These are phyloP conservation scores for Fraxinus greggii DNA, from an alignment of 305 asterid species.

Conservation along the genomic window DNA sequence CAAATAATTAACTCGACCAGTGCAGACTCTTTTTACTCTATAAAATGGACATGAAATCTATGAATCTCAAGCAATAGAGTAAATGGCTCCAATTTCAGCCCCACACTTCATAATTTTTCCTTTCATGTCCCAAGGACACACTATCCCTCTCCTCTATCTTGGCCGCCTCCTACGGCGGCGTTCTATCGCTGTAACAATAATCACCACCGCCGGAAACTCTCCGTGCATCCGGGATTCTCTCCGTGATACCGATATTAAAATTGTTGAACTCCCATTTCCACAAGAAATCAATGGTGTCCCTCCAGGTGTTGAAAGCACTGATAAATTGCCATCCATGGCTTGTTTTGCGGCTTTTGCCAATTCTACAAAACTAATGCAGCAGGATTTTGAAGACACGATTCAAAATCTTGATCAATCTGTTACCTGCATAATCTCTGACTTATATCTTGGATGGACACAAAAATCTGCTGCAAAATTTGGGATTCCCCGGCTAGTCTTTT, in stretches of 20 bases:
- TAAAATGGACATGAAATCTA: background rate
- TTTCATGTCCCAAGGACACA: constrained; percentile 70
- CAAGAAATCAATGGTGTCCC: constrained; percentile 46
- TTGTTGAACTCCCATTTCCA: constrained; percentile 60
- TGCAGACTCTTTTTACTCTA: background rate
- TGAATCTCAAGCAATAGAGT: background rate
- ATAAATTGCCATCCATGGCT: constrained; percentile 45
- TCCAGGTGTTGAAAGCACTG: constrained; percentile 55
- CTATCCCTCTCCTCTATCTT: constrained; percentile 70
- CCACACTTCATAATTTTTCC: constrained; percentile 68
- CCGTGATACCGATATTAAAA: constrained; percentile 25
- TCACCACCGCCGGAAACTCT: constrained; percentile 65
- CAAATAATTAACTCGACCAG: too few relatives aligned
- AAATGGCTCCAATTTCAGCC: constrained; percentile 37
- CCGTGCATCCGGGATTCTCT: constrained; percentile 38
- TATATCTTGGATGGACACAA: constrained; percentile 57
- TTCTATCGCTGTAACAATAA: constrained; percentile 47
- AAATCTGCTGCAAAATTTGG: constrained; percentile 35
- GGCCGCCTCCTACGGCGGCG: constrained; percentile 57
- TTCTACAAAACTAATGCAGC: constrained; percentile 52
- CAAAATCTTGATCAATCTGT: constrained; percentile 32
- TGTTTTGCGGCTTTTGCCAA: constrained; percentile 34
- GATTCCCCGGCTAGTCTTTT: constrained; percentile 49
- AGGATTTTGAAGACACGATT: constrained; percentile 43
- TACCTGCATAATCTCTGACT: constrained; percentile 59